Evolutionary conservation across 2,329 filamentous ascomycete genomes (phyloP).

Genomic region (Aspergillus uvarum): DNA sequence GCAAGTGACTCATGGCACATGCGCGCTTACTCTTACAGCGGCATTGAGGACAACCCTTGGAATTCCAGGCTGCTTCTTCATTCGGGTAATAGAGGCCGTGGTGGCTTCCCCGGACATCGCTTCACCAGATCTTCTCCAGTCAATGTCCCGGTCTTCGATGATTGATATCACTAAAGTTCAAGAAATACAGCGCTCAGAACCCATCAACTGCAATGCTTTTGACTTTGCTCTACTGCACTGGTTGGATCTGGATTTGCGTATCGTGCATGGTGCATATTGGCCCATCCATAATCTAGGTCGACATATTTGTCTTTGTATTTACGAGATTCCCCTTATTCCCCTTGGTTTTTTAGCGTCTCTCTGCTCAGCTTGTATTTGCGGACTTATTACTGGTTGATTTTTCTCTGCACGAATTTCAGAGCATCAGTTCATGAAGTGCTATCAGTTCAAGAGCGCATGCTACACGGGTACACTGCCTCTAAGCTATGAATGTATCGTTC

Average conservation of each 20-base stretch:
- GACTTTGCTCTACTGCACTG: background rate
- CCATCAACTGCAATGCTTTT: background rate
- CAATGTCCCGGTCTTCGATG: slow-evolving; percentile 16
- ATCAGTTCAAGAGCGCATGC: background rate
- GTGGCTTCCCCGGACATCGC: slow-evolving; percentile 17
- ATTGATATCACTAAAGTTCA: background rate
- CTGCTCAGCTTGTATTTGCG: background rate
- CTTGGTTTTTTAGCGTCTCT: background rate
- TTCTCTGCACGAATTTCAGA: background rate
- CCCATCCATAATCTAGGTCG: background rate
- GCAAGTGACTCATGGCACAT: background rate
- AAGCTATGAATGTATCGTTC: background rate
- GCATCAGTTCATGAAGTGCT: background rate
- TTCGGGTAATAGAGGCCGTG: slow-evolving; percentile 7
- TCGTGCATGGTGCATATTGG: background rate
- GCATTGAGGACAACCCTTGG: slow-evolving; percentile 11
- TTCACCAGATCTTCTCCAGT: slow-evolving; percentile 26
- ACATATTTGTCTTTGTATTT: background rate
- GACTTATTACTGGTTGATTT: background rate
- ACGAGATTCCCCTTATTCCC: background rate
- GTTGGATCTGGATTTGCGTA: background rate
- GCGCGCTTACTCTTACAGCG: background rate
- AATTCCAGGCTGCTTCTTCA: slow-evolving; percentile 14
- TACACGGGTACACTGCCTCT: background rate
- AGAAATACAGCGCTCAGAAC: background rate